Conservation (phyloP, 2,329 filamentous ascomycete genomes). For the Thelonectria rubi region DNA sequence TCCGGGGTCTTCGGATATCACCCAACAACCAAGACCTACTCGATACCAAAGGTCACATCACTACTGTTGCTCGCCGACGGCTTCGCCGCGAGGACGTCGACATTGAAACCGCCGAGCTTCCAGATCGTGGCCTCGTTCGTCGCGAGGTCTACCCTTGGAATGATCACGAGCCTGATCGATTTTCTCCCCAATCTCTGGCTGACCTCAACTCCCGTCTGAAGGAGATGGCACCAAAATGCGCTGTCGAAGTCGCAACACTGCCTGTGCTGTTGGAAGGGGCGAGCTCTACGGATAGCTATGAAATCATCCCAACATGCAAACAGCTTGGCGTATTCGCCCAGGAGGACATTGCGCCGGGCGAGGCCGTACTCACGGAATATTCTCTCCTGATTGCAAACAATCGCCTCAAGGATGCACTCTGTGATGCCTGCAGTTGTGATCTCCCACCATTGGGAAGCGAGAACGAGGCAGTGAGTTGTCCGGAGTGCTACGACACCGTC, state of each 20-base stretch:
- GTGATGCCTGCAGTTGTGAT: constrained; percentile 85
- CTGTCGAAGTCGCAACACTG: constrained; percentile 78
- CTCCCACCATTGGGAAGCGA: constrained; percentile 68
- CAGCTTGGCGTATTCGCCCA: constrained; percentile 93
- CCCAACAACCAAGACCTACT: constrained; percentile 65
- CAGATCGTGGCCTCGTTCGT: constrained; percentile 75
- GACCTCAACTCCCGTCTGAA: constrained; percentile 77
- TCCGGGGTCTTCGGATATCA: constrained; percentile 65
- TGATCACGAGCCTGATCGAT: constrained; percentile 73
- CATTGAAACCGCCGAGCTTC: constrained; percentile 60
- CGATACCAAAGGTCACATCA: constrained; percentile 63
- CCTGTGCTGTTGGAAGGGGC: constrained; percentile 73
- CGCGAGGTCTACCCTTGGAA: constrained; percentile 78
- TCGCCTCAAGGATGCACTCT: constrained; percentile 84
- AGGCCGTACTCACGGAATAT: constrained; percentile 81
- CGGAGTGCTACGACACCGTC: constrained; percentile 71
- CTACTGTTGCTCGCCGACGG: constrained; percentile 59
- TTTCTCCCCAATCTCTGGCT: constrained; percentile 72
- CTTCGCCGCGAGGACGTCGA: constrained; percentile 58
- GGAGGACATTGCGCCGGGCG: constrained; percentile 78
- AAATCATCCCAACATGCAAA: constrained; percentile 67
- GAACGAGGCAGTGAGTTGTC: constrained; percentile 61
- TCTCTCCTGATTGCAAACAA: constrained; percentile 91
- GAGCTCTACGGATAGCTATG: constrained; percentile 58
- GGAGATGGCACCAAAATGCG: constrained; percentile 80